These are phyloP conservation scores for Coemansia sp. DNA, from an alignment of 192 early-diverging fungal genomes.

Conservation along the genomic window DNA sequence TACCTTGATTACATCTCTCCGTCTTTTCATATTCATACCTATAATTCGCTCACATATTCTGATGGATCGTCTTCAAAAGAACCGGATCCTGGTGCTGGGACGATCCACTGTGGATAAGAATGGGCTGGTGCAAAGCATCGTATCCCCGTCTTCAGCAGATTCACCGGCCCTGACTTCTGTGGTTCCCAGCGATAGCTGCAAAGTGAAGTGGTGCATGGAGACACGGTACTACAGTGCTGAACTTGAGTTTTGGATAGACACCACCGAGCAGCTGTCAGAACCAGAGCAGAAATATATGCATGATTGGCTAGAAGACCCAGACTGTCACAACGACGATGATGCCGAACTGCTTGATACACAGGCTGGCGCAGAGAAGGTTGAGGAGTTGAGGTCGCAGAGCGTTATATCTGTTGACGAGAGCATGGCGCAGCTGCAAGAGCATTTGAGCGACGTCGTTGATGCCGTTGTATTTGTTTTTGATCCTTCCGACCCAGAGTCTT, in stretches of 20 bases:
- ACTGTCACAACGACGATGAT: constrained; percentile 2
- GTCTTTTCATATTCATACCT: too few relatives aligned
- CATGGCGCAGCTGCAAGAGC: constrained; percentile 31
- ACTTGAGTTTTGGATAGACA: constrained; percentile 51
- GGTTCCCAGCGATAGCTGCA: constrained; percentile 2
- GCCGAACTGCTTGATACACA: background rate
- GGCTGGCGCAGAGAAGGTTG: background rate
- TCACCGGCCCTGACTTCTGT: background rate
- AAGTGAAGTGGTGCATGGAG: constrained; percentile 32
- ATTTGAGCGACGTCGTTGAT: constrained; percentile 42
- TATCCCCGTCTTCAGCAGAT: background rate
- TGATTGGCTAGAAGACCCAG: constrained; percentile 29
- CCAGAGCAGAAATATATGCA: constrained; percentile 24
- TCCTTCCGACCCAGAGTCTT: constrained; percentile 21
- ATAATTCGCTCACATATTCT: background rate
- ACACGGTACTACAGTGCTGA: constrained; percentile 41
- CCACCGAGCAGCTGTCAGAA: constrained; percentile 27
- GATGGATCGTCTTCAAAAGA: constrained; percentile 24
- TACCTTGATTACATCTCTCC: too few relatives aligned
- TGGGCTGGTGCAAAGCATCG: constrained; percentile 20
- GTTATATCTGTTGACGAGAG: constrained; percentile 20
- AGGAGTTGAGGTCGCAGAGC: background rate
- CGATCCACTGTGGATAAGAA: constrained; percentile 23
- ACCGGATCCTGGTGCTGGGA: constrained; percentile 49
- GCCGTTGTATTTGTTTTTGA: constrained; percentile 46